Evolutionary conservation across 1,284 basidiomycete species (phyloP).

Genomic region (Entoloma clypeatum): DNA sequence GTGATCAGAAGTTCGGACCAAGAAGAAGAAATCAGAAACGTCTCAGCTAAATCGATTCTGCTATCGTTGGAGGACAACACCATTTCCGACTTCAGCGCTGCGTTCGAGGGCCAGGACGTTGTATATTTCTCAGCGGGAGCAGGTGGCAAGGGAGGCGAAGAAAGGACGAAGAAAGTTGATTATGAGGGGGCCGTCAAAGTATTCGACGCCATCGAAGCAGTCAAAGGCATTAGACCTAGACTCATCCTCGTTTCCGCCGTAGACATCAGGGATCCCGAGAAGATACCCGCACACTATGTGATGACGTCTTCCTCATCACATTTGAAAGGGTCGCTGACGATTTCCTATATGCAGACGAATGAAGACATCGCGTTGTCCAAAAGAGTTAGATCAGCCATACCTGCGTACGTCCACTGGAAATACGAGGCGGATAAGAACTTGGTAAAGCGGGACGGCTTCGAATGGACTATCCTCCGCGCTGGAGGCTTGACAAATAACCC

Average conservation of each 20-base stretch:
- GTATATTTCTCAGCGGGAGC: slow-evolving; percentile 71
- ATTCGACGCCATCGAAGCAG: slow-evolving; percentile 64
- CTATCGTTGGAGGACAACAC: slow-evolving; percentile 59
- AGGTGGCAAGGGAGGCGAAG: slow-evolving; percentile 61
- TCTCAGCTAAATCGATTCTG: slow-evolving; percentile 47
- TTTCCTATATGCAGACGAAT: slow-evolving; percentile 35
- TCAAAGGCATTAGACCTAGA: slow-evolving; percentile 45
- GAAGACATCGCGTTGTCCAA: slow-evolving; percentile 45
- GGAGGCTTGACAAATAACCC: slow-evolving; percentile 53
- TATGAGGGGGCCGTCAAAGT: slow-evolving; percentile 70
- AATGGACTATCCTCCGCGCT: slow-evolving; percentile 71
- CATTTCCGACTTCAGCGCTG: slow-evolving; percentile 43
- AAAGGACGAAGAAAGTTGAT: slow-evolving; percentile 66
- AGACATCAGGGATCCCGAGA: slow-evolving; percentile 55
- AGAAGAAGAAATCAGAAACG: slow-evolving; percentile 42
- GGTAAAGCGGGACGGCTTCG: slow-evolving; percentile 51
- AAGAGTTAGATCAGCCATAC: slow-evolving; percentile 39
- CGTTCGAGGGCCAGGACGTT: slow-evolving; percentile 48
- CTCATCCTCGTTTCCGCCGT: slow-evolving; percentile 64
- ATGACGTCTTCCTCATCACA: not conserved
- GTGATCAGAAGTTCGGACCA: slow-evolving; percentile 53
- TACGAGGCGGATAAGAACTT: slow-evolving; percentile 71
- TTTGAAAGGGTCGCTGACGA: not conserved
- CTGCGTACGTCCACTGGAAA: slow-evolving; percentile 59
- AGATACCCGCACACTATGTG: slow-evolving; percentile 57